These are phyloP conservation scores for Hortiboletus campestris DNA, from an alignment of 768 basidiomycete species.

Conservation along the genomic window DNA sequence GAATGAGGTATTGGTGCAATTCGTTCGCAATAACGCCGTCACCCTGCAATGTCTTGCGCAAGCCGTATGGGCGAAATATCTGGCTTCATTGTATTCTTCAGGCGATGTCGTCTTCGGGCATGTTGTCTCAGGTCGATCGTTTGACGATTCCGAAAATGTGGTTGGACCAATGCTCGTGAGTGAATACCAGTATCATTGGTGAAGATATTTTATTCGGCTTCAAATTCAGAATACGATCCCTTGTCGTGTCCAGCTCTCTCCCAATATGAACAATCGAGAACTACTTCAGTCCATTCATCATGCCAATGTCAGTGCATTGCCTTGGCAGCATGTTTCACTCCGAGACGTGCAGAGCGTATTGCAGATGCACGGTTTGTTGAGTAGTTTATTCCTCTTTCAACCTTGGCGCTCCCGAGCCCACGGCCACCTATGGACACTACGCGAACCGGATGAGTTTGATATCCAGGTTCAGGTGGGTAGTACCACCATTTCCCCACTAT, in stretches of 20 bases:
- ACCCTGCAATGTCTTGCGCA: constrained; percentile 39
- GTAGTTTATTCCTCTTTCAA: constrained; percentile 47
- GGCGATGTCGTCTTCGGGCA: constrained; percentile 46
- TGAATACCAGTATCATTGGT: neutral
- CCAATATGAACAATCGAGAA: constrained; percentile 28
- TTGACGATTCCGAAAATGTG: constrained; percentile 41
- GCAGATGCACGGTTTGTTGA: constrained; percentile 34
- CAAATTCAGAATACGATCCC: constrained; percentile 45
- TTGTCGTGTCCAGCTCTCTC: constrained; percentile 37
- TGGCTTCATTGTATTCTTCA: constrained; percentile 20
- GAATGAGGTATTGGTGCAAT: constrained; percentile 2
- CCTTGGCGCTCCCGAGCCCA: constrained; percentile 14
- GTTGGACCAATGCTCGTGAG: constrained; percentile 48
- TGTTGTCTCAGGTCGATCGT: constrained; percentile 43
- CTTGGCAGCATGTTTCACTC: constrained; percentile 48
- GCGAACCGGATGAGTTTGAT: constrained; percentile 13
- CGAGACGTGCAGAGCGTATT: constrained; percentile 39
- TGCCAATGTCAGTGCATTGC: constrained; percentile 37
- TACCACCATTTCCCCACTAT: neutral
- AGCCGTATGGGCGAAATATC: constrained; percentile 29
- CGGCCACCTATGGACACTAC: constrained; percentile 23
- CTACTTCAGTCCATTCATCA: constrained; percentile 38
- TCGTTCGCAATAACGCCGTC: constrained; percentile 26
- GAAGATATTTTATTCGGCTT: neutral
- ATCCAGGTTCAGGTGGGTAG: constrained; percentile 31